Evolutionary conservation across 208 protist genomes (phyloP).

Genomic region (Naegleria gruberi): DNA sequence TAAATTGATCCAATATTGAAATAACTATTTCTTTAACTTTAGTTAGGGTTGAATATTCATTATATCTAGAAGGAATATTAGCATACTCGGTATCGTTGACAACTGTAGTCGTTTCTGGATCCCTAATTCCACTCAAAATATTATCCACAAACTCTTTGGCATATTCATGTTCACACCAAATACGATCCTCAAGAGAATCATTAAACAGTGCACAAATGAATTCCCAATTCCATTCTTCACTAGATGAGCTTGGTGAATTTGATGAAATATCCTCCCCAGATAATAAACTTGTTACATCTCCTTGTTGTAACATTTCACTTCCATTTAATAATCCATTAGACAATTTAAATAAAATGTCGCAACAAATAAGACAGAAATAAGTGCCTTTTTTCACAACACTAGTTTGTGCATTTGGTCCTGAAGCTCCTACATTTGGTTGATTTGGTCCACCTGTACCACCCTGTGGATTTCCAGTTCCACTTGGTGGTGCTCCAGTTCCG

Average conservation of each 20-base stretch:
- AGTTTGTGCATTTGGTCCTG: neutral
- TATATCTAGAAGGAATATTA: neutral
- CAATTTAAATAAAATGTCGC: neutral
- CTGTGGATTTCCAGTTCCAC: neutral
- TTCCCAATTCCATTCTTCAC: neutral
- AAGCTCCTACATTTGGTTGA: neutral
- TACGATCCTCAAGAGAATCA: neutral
- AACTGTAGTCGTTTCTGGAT: neutral
- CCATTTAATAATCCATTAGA: neutral
- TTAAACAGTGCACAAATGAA: neutral
- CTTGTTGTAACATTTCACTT: neutral
- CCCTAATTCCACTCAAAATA: neutral
- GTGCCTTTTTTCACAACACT: neutral
- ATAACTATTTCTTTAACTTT: neutral
- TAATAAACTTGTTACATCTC: no score
- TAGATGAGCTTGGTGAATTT: neutral
- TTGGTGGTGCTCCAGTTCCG: neutral
- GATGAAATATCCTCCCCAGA: neutral
- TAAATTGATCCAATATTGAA: neutral
- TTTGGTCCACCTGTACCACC: neutral
- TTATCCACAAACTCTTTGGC: neutral
- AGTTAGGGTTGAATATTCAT: neutral
- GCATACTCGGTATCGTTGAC: neutral
- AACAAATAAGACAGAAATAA: neutral
- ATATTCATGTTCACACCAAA: neutral